Evolutionary conservation across 345 rosid genomes (phyloP), one percentile per base, ranked within the genome.

Genomic region (Bruguiera parviflora): DNA sequence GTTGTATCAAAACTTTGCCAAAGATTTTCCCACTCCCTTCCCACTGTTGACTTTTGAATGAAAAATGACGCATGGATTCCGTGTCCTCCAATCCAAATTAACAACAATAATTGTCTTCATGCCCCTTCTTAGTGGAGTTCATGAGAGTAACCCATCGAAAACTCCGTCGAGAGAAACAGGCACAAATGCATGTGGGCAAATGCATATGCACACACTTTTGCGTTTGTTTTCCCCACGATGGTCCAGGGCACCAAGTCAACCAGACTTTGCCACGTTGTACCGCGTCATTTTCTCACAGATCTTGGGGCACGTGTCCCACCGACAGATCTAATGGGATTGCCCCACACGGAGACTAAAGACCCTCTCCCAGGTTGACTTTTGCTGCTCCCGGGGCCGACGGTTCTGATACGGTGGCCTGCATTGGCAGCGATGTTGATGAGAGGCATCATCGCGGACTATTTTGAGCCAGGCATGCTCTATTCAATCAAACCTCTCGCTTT

Each of bases 251-350:
- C 46, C 4, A 39, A 39, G 46, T 39, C 13, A 9, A 39, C 15
- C 46, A 39, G 18, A 43, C 49, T 43, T 43, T 43, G 16, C 47
- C 47, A 39, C 47, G 13, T 39, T 11, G 47, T 13, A 15, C 49
- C 7, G 37, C 37, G 81, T 77, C 77, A 24, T 75, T 79, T 77
- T 73, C 79, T 39, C n/a, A 9, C 58, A 62, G 70, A 71, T 78
- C 58, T 52, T 32, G 4, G 60, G 60, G 60, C 78, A 78, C 79
- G 82, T 80, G 83, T 75, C 77, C 64, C 61, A 67, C 82, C 77
- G 73, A 68, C 80, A 70, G 67, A 70, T 73, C 78, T 13, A 57
- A 55, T 24, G 25, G 61, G 20, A 18, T 64, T 71, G 32, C 67
- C 75, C 70, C 71, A 39, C 37, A 24, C 52, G 46, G 20, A 65